Conservation (phyloP, 2,329 filamentous ascomycete genomes). For the Camillea tinctor region DNA sequence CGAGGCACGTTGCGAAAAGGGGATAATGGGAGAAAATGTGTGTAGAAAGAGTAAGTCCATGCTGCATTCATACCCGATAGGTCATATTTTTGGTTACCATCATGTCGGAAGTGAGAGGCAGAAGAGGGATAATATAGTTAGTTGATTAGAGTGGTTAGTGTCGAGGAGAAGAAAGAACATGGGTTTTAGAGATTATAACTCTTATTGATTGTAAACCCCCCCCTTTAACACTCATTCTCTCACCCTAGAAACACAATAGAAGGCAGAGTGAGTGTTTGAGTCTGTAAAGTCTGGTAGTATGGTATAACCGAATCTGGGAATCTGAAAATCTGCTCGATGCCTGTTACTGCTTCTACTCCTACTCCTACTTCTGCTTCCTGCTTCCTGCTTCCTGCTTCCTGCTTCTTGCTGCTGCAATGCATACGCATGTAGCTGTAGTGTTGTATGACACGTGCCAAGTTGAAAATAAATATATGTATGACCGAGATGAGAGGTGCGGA, state of each 20-base stretch:
- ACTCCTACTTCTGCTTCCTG: no score
- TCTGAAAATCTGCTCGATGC: constrained; percentile 22
- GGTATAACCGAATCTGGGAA: constrained; percentile 22
- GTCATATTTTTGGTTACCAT: constrained; percentile 2
- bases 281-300: no score
- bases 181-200: no score
- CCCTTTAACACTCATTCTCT: no score
- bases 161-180: no score
- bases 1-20: constrained; percentile 19
- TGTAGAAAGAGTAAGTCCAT: constrained; percentile 5
- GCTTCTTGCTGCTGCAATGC: constrained; percentile 15
- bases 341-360: background rate
- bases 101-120: constrained; percentile 11
- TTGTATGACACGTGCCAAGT: constrained; percentile 29
- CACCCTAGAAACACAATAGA: constrained; percentile 8
- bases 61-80: constrained; percentile 22
- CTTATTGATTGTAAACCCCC: no score
- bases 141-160: no score
- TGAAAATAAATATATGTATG: constrained; percentile 24
- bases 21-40: background rate
- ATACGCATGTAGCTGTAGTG: constrained; percentile 24
- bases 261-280: constrained; percentile 11
- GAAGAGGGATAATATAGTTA: no score
- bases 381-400: no score
- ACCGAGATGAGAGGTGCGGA: constrained; percentile 23